Percentiles rank a stretch among this genome's conserved stretches.
phyloP scores from a whole-genome alignment of 2,329 filamentous ascomycete genomes.

The Camillea tinctor region DNA sequence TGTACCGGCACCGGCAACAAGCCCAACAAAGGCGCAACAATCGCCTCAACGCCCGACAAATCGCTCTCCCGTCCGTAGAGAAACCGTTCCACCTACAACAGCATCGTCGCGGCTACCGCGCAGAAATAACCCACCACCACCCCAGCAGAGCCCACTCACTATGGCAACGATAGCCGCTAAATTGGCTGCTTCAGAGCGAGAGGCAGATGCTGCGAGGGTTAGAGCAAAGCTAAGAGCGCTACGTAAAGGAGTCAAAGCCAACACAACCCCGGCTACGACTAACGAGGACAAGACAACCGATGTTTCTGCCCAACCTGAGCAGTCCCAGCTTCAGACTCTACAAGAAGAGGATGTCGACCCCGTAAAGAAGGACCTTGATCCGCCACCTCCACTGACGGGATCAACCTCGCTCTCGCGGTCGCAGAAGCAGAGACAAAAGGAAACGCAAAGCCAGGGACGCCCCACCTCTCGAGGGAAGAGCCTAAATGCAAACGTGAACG shows the following conservation, averaged over 20 bases:
- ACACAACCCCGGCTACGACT: slow-evolving; percentile 21
- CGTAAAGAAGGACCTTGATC: slow-evolving; percentile 23
- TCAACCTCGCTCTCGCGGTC: background rate
- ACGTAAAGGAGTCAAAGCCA: slow-evolving; percentile 32
- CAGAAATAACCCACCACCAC: slow-evolving; percentile 31
- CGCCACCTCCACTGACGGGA: background rate
- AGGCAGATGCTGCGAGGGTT: slow-evolving; percentile 62
- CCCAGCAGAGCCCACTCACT: slow-evolving; percentile 56
- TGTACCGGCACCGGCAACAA: background rate
- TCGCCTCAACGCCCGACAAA: background rate
- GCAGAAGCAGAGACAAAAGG: slow-evolving; percentile 1
- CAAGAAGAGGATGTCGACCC: slow-evolving; percentile 25
- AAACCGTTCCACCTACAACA: slow-evolving; percentile 1
- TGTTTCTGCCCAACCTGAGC: background rate
- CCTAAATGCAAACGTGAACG: background rate
- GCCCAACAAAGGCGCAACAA: background rate
- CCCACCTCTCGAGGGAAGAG: background rate
- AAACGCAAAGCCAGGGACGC: background rate
- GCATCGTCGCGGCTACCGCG: slow-evolving; percentile 36
- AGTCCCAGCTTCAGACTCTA: slow-evolving; percentile 9
- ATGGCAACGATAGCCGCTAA: slow-evolving; percentile 64
- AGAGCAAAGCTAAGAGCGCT: slow-evolving; percentile 61
- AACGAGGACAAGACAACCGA: background rate
- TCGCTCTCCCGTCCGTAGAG: background rate
- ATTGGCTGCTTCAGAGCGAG: slow-evolving; percentile 61